A percentile compares a stretch with the other conserved stretches of the same genome.
phyloP scores from a whole-genome alignment of 2,329 filamentous ascomycete species.

The Bipolaris gigantea region DNA sequence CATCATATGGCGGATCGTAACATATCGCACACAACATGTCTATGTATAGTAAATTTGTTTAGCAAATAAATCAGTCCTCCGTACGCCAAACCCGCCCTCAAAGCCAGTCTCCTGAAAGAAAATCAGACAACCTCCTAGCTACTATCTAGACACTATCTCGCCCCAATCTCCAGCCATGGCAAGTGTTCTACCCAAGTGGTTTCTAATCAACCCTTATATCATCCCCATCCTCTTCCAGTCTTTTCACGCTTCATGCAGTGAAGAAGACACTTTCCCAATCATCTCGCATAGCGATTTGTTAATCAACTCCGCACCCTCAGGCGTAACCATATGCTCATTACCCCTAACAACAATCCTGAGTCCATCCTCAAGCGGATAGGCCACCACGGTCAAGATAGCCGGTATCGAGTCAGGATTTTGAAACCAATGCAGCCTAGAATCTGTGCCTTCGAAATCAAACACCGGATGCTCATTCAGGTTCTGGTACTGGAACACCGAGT shows the following conservation, averaged over 20 bases:
- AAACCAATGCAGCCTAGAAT: not conserved
- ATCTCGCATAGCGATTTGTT: constrained; percentile 1
- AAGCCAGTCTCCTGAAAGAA: not conserved
- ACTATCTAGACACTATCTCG: not conserved
- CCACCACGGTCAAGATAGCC: not conserved
- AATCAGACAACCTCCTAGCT: not conserved
- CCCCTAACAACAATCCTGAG: not conserved
- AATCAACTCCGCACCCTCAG: not conserved
- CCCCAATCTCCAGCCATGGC: not conserved
- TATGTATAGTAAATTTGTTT: no score
- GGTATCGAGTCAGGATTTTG: constrained; percentile 1
- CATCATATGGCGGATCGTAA: no score
- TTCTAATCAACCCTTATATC: not conserved
- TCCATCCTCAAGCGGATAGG: not conserved
- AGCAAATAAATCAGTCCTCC: not conserved
- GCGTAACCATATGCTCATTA: constrained; percentile 1
- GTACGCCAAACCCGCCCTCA: not conserved
- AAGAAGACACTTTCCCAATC: constrained; percentile 1
- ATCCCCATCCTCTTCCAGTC: not conserved
- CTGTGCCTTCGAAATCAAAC: not conserved
- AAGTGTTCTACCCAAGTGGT: not conserved
- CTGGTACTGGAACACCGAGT: constrained; percentile 3
- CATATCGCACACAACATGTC: no score
- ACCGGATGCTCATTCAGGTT: constrained; percentile 5
- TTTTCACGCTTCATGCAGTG: not conserved